phyloP scores from a whole-genome alignment of 768 basidiomycete genomes.

The Tremella yokohamensis region DNA sequence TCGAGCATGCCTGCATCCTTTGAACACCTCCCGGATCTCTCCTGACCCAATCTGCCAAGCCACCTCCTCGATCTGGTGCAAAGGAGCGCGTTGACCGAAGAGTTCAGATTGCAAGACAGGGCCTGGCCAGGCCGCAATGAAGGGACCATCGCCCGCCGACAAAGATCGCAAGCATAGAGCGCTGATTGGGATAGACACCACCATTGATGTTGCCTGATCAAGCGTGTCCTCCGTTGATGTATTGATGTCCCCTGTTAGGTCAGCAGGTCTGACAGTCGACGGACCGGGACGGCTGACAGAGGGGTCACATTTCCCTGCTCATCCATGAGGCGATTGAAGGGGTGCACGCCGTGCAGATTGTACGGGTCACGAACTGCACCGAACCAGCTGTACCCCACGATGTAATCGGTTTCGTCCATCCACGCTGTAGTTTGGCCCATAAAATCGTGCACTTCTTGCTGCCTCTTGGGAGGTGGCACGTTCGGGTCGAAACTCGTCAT shows the following conservation, averaged over 20 bases:
- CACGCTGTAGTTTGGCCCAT: conserved; percentile 45
- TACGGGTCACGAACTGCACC: conserved; percentile 25
- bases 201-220: conserved; percentile 6
- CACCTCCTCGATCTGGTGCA: too few relatives aligned
- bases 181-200: too few relatives aligned
- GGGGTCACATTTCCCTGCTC: conserved; percentile 22
- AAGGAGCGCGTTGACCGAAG: too few relatives aligned
- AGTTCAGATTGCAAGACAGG: too few relatives aligned
- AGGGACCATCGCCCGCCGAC: too few relatives aligned
- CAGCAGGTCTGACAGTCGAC: neutral
- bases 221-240: conserved; percentile 36
- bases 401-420: conserved; percentile 41
- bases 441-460: conserved; percentile 45
- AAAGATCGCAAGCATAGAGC: too few relatives aligned
- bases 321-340: conserved; percentile 42
- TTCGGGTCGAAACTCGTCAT: conserved; percentile 41
- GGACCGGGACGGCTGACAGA: neutral
- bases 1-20: too few relatives aligned
- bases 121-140: too few relatives aligned
- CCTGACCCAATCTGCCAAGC: too few relatives aligned
- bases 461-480: conserved; percentile 29
- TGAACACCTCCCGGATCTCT: too few relatives aligned
- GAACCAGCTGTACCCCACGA: conserved; percentile 42
- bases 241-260: conserved; percentile 28
- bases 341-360: conserved; percentile 42